Evolutionary conservation across 768 basidiomycete genomes (phyloP), one percentile per base, ranked within the genome.

Genomic region (Leccinellum luteum): DNA sequence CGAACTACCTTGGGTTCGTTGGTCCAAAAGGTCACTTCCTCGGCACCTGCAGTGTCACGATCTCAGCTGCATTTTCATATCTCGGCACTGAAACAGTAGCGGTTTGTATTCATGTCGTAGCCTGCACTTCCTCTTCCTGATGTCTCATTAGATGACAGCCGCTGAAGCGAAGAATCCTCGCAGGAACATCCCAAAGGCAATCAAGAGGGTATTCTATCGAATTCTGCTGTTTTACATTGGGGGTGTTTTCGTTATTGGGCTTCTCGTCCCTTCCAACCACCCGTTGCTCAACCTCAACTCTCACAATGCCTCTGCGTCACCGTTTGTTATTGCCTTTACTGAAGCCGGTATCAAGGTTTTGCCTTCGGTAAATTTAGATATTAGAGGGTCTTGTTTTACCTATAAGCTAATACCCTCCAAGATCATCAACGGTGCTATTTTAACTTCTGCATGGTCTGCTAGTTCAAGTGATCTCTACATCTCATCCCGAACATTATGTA

Each of bases 1-100:
- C 0, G 1, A 73, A 85, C 57, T 80, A 61, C 56, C 6, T 72
- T 35, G 67, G 63, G 3, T 72, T 76, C 38, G 51, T 63, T 28
- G 85, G 84, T 0, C 56, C 73, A 1, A 75, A 74, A 43, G 84
- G 84, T 25, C 76, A 75, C 25, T 86, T 86, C 74, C 65, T 78
- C n/a, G 76, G 76, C 3, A 74, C 73, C 53, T 84, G 78, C 74
- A 75, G 81, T 3, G 83, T 83, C 47, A 75, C 82, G 54, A 79
- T 76, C 8, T 81, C 84, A 60, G 86, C 85, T 13, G 81, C 80
- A 6, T 86, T 85, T 73, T 78, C 82, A 15, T 85, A 76, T 67
- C 76, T 81, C 28, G 85, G 85, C 15, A 83, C 84, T 1, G 85
- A 86, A 64, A 69, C 73, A 30, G 78, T 78, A 23, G 78, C 77